Conservation (phyloP, 345 rosid genomes). For the Rhodomyrtus tomentosa region DNA sequence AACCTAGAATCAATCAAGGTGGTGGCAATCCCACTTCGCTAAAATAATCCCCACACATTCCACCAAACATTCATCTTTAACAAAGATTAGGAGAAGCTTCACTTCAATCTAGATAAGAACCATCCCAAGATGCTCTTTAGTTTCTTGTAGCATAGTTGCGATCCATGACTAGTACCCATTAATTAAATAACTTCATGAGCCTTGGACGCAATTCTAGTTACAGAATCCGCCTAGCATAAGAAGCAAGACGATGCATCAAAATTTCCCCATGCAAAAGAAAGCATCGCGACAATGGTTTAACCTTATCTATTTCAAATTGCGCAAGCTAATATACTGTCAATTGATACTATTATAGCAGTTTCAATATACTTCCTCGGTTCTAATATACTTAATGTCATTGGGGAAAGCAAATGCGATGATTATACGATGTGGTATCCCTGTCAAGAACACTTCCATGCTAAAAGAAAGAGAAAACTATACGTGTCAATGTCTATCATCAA, state of each 20-base stretch:
- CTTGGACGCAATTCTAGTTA: background rate
- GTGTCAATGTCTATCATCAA: background rate
- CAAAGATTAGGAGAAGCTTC: background rate
- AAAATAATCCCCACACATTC: slow-evolving; percentile 3
- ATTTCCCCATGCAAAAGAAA: background rate
- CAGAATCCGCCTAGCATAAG: background rate
- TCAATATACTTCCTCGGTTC: background rate
- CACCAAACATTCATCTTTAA: background rate
- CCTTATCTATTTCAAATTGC: background rate
- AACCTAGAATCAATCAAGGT: background rate
- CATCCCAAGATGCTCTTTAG: background rate
- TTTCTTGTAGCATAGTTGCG: background rate
- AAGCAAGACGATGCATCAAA: background rate
- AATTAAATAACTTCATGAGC: background rate
- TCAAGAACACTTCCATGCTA: background rate
- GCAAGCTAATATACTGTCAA: background rate
- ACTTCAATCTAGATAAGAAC: background rate
- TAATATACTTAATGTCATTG: background rate
- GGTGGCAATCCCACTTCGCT: slow-evolving; percentile 21
- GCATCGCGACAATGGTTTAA: background rate
- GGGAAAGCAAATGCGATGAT: background rate
- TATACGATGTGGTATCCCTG: background rate
- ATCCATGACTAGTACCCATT: background rate
- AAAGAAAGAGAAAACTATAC: background rate
- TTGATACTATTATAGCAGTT: background rate